These are phyloP conservation scores for Inga leiocalycina DNA, from an alignment of 306 rosid genomes.

Conservation along the genomic window DNA sequence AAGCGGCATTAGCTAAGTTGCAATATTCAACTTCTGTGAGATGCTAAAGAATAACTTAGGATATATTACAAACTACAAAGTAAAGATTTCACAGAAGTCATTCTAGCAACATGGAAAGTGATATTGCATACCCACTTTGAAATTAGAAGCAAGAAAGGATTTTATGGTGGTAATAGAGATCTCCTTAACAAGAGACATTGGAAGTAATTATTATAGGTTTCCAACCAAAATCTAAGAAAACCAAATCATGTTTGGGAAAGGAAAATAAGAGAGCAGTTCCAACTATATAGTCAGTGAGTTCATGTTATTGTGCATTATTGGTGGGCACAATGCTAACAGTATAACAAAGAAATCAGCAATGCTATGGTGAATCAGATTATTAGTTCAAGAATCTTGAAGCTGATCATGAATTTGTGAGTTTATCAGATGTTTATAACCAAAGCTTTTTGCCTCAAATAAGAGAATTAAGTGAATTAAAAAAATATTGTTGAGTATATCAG, in stretches of 20 bases:
- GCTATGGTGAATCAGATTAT: neutral
- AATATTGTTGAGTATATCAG: neutral
- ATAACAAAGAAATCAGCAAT: neutral
- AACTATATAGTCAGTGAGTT: neutral
- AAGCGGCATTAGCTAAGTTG: too few relatives aligned
- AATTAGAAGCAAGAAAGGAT: neutral
- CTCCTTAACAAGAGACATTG: neutral
- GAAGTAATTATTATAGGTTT: neutral
- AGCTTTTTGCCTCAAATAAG: neutral
- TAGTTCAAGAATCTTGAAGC: neutral
- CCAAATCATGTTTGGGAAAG: neutral
- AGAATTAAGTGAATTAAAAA: neutral
- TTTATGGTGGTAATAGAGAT: neutral
- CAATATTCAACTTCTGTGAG: too few relatives aligned
- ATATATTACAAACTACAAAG: too few relatives aligned
- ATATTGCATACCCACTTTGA: neutral
- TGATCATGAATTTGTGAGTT: neutral
- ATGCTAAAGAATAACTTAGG: too few relatives aligned
- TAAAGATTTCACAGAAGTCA: too few relatives aligned
- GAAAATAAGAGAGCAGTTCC: neutral
- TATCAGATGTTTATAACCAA: neutral
- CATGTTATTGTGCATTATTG: neutral
- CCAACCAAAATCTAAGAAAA: neutral
- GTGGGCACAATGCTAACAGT: neutral
- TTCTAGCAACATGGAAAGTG: too few relatives aligned